Evolutionary conservation across 2,329 filamentous ascomycete genomes (phyloP).

Genomic region (Zasmidium citrigriseum): DNA sequence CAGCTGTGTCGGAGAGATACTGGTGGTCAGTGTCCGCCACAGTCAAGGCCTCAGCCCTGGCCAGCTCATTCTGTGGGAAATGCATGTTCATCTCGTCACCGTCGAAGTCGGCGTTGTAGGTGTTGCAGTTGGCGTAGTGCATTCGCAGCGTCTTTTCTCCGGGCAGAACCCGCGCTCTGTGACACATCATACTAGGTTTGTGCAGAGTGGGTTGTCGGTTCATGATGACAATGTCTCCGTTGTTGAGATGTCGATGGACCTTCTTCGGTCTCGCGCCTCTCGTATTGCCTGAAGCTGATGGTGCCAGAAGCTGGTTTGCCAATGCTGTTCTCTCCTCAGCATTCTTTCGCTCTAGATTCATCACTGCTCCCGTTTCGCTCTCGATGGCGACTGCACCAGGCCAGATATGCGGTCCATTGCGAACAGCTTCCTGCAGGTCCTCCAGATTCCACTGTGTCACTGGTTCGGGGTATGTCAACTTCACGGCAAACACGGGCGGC

Average conservation of each 20-base stretch:
- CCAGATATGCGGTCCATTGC: slow-evolving; percentile 92
- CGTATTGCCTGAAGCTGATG: slow-evolving; percentile 67
- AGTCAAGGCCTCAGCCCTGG: slow-evolving; percentile 85
- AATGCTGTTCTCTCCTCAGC: slow-evolving; percentile 84
- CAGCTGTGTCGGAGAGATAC: slow-evolving; percentile 90
- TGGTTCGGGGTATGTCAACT: slow-evolving; percentile 93
- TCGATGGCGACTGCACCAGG: slow-evolving; percentile 93
- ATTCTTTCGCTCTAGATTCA: slow-evolving; percentile 84
- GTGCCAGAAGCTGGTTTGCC: slow-evolving; percentile 89
- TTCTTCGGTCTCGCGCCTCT: slow-evolving; percentile 88
- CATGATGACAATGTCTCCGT: slow-evolving; percentile 97
- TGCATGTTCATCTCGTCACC: slow-evolving; percentile 99
- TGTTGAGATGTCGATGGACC: slow-evolving; percentile 91
- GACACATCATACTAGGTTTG: slow-evolving; percentile 99
- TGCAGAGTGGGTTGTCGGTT: slow-evolving; percentile 97
- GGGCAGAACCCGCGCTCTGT: slow-evolving; percentile 85
- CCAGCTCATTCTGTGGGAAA: slow-evolving; percentile 95
- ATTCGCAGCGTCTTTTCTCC: slow-evolving; percentile 98
- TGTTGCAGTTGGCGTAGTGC: slow-evolving; percentile 99
- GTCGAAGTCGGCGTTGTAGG: slow-evolving; percentile 99
- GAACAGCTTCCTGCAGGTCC: slow-evolving; percentile 91
- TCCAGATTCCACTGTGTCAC: slow-evolving; percentile 97
- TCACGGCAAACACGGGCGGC: slow-evolving; percentile 94
- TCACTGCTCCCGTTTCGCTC: slow-evolving; percentile 89
- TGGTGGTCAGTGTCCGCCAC: slow-evolving; percentile 97